Percentiles rank a stretch among this genome's conserved stretches.
Conservation (phyloP, 148 eudicot genomes). For the Camellia lanceoleosa region DNA sequence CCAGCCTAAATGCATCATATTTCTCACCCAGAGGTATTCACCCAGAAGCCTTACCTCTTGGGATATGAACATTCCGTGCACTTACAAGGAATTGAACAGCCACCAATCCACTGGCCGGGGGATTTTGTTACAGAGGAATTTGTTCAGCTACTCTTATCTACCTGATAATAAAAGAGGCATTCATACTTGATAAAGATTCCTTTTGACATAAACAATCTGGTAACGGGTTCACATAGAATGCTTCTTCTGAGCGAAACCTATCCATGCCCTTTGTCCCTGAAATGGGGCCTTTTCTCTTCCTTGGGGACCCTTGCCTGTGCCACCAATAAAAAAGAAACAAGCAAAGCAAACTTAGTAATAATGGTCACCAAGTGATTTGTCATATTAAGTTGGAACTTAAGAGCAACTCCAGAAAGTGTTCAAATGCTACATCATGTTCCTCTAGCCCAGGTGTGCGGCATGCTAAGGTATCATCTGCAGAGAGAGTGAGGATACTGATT, state of each 20-base stretch:
- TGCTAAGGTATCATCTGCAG: not conserved
- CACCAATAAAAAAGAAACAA: slow-evolving; percentile 5
- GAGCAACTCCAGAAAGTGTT: not conserved
- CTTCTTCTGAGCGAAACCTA: slow-evolving; percentile 89
- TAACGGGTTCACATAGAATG: slow-evolving; percentile 90
- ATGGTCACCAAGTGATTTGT: not conserved
- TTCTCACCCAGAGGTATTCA: not conserved
- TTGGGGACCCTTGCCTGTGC: slow-evolving; percentile 84
- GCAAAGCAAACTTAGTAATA: not conserved
- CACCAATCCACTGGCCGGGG: not conserved
- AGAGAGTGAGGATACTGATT: too few relatives aligned
- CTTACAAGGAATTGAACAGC: not conserved
- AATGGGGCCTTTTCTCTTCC: slow-evolving; percentile 89
- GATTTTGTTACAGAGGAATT: not conserved
- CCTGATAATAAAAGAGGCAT: slow-evolving; percentile 24
- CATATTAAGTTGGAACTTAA: not conserved
- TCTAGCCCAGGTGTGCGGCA: not conserved
- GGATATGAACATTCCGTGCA: not conserved
- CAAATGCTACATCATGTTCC: not conserved
- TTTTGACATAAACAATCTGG: slow-evolving; percentile 87
- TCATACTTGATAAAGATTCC: slow-evolving; percentile 15
- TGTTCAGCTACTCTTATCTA: slow-evolving; percentile 20
- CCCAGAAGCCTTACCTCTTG: not conserved
- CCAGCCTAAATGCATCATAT: not conserved
- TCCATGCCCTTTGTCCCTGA: slow-evolving; percentile 92